Evolutionary conservation across 1,284 basidiomycete genomes (phyloP), one percentile per base, ranked within the genome.

Genomic region (Lignosus rhinocerotis): DNA sequence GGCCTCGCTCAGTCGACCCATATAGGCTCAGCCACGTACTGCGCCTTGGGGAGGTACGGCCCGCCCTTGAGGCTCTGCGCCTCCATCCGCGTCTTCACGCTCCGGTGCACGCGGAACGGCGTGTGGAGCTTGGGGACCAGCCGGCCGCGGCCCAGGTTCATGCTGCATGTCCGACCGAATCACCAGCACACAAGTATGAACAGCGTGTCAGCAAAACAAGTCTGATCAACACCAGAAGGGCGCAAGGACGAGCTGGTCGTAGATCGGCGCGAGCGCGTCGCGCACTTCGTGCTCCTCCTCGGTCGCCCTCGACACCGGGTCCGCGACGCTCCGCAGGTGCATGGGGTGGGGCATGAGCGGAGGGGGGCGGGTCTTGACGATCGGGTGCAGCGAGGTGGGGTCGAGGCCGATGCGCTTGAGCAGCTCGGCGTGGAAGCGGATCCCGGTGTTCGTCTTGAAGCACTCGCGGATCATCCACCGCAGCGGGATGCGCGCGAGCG

Each of bases 391-490:
- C 1, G 66, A 71, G 4, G 62, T 63, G 0, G 75, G 74, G 59
- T 86, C 80, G 61, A 86, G 66, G 0, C 85, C 85, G 19, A 82
- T 70, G 3, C 69, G 61, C 42, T 72, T 74, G 59, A 86, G 77
- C 60, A 76, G 73, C 47, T 78, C 76, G 12, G 66, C 62, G 59
- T 77, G 69, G 65, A 77, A 78, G 32, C 72, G 70, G 51, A 78
- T 74, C 31, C 76, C 76, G 12, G 70, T 73, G 19, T 73, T 66
- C 7, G 65, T 61, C 42, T 61, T 64, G 76, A 85, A 83, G 64
- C 79, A 80, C 67, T 87, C 76, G 45, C 85, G 80, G 46, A 87
- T 76, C 85, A 88, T 87, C 85, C 85, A 87, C 1, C 84, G 79
- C 10, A 87, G 75, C 17, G 85, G 75, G 55, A 87, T 86, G 51